Percentiles rank a stretch among this genome's conserved stretches.
Conservation (phyloP, 306 rosid species). For the Glycine latifolia region DNA sequence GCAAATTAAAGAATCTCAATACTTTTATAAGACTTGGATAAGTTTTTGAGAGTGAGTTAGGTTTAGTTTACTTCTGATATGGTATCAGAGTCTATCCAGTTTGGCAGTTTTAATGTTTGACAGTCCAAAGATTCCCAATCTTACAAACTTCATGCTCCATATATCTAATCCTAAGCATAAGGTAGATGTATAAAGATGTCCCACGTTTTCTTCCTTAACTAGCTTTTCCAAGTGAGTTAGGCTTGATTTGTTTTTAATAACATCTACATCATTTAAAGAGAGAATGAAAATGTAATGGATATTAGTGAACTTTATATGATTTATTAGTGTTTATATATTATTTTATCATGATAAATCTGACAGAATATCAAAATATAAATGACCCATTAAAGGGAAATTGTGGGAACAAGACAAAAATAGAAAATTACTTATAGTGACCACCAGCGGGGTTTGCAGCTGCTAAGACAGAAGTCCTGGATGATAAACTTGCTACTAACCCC, state of each 20-base stretch:
- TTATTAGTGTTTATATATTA: slow-evolving; percentile 29
- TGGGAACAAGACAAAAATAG: slow-evolving; percentile 25
- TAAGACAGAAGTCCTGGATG: slow-evolving; percentile 89
- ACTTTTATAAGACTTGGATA: neutral
- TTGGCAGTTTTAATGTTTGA: neutral
- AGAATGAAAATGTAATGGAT: slow-evolving; percentile 24
- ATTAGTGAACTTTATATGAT: slow-evolving; percentile 19
- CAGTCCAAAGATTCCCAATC: neutral
- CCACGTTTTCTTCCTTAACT: neutral
- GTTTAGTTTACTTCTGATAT: neutral
- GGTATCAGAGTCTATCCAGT: neutral
- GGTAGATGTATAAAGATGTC: neutral
- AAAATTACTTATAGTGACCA: slow-evolving; percentile 88
- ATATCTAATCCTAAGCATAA: neutral
- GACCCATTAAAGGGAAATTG: slow-evolving; percentile 31
- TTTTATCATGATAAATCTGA: neutral
- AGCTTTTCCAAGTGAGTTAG: neutral
- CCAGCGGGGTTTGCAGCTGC: slow-evolving; percentile 98
- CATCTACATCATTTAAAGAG: slow-evolving; percentile 16
- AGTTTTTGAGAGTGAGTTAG: neutral
- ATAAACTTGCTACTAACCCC: slow-evolving; percentile 95
- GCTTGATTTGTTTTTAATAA: neutral
- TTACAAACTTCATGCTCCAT: neutral
- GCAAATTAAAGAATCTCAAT: slow-evolving; percentile 15
- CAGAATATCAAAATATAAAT: slow-evolving; percentile 29